Evolutionary conservation across 2,329 filamentous ascomycete species (phyloP).

Genomic region (Leptoxyphium fumago): DNA sequence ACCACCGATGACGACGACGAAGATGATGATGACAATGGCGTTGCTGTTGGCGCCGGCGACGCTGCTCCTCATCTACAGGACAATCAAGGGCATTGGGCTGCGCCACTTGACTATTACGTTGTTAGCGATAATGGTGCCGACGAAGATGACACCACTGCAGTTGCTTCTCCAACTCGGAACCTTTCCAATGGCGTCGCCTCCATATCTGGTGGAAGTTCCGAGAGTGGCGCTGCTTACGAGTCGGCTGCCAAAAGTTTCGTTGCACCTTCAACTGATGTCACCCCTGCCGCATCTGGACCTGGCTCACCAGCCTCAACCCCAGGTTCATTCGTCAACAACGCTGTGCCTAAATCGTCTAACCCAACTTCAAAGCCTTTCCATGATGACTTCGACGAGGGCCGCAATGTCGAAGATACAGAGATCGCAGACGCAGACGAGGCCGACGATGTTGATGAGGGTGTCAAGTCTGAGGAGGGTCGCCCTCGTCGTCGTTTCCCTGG

Average conservation of each 20-base stretch:
- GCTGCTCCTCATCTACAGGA: too few relatives aligned
- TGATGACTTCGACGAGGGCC: constrained; percentile 7
- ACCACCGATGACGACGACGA: background rate
- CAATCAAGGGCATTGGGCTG: background rate
- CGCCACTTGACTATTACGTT: background rate
- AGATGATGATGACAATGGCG: background rate
- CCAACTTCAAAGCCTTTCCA: constrained; percentile 10
- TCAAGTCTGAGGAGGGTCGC: constrained; percentile 8
- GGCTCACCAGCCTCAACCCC: constrained; percentile 10
- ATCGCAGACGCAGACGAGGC: constrained; percentile 8
- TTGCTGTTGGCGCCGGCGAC: too few relatives aligned
- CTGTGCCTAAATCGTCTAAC: constrained; percentile 15
- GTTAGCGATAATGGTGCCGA: constrained; percentile 12
- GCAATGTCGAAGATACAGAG: constrained; percentile 2
- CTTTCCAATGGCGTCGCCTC: background rate
- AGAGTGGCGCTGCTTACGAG: background rate
- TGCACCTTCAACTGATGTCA: constrained; percentile 6
- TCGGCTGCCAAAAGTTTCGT: background rate
- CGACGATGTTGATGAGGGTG: constrained; percentile 13
- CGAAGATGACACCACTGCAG: constrained; percentile 4
- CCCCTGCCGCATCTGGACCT: constrained; percentile 7
- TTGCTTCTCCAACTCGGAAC: background rate
- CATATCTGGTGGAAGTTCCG: background rate
- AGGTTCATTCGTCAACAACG: constrained; percentile 10
- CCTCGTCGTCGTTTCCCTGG: background rate